Evolutionary conservation across 129 eudicot genomes (phyloP).

Genomic region (Mikania micrantha): DNA sequence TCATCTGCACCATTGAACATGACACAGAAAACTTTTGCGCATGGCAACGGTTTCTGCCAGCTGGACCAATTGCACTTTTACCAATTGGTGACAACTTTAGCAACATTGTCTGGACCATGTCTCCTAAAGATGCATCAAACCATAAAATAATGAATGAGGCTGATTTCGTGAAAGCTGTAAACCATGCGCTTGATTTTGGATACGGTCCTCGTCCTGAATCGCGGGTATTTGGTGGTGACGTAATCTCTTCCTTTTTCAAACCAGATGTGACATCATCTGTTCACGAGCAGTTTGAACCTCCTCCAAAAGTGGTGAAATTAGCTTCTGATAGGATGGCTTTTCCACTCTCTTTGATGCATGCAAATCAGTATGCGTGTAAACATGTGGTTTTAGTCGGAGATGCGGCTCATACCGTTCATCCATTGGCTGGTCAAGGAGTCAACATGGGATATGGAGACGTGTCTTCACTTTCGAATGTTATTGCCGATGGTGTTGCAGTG

Average conservation of each 20-base stretch:
- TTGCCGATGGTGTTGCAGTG: slow-evolving; percentile 85
- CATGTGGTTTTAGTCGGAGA: slow-evolving; percentile 83
- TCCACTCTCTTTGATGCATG: slow-evolving; percentile 85
- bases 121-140: slow-evolving; percentile 67
- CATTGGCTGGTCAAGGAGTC: slow-evolving; percentile 99
- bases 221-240: slow-evolving; percentile 26
- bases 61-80: slow-evolving; percentile 92
- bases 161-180: slow-evolving; percentile 68
- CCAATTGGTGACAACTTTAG: slow-evolving; percentile 87
- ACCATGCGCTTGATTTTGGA: slow-evolving; percentile 67
- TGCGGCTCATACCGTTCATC: slow-evolving; percentile 98
- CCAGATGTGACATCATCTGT: slow-evolving; percentile 41
- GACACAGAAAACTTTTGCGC: slow-evolving; percentile 54
- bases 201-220: slow-evolving; percentile 82
- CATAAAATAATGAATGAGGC: slow-evolving; percentile 56
- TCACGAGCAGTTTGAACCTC: slow-evolving; percentile 59
- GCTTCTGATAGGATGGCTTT: slow-evolving; percentile 83
- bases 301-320: slow-evolving; percentile 60
- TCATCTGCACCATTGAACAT: slow-evolving; percentile 90
- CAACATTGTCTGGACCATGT: slow-evolving; percentile 99
- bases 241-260: slow-evolving; percentile 43
- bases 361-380: slow-evolving; percentile 48
- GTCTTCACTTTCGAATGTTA: slow-evolving; percentile 54
- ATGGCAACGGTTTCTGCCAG: slow-evolving; percentile 93
- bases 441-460: slow-evolving; percentile 97